Base-by-base conservation (phyloP, 148 eudicot genomes). In the Limonium bicolor region DNA sequence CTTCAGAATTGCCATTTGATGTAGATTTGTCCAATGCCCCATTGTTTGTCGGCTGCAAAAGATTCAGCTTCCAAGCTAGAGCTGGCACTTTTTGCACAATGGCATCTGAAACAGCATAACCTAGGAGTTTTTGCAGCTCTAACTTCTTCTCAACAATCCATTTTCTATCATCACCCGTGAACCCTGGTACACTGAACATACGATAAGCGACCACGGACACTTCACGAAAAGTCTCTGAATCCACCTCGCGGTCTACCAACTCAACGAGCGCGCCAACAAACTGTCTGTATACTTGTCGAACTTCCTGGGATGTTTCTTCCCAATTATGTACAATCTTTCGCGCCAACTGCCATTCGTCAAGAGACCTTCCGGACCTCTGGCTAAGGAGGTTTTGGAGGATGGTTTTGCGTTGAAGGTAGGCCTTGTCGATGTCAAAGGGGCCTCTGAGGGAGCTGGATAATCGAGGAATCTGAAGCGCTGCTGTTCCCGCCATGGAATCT, bases 361-460 rank as follows among this genome's bases (percentile, higher is more conserved):
- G 20, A 9, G 82, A 62, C 17, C 65, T 74, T 12, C 58, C 72
- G 33, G 58, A 44, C 57, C 84, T 75, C 12, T 41, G 73, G 49
- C 49, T 51, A 7, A 50, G 14, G 56, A 60, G 74, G 59, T 31
- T 68, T 34, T 55, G 83, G 52, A 88, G 92, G 53, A 80, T 48
- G 49, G 71, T 28, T 68, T 80, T 80, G 40, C 97, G 94, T 10
- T 71, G 70, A 38, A 88, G 86, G 23, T 88, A 88, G 44, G 94
- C 97, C 54, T 60, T 73, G 66, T 88, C 97, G 64, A 77, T 66
- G 38, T 88, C 94, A 58, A 83, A 83, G 7, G 97, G 97, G 2
- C 63, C 80, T 53, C 97, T 55, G 25, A 88, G 92, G 46, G 97
- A 70, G 41, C 68, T 83, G 2, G 94, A 64, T 36, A 88, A 42